Base-by-base conservation (phyloP, 2,329 filamentous ascomycete species). In the Penicillium sp. region DNA sequence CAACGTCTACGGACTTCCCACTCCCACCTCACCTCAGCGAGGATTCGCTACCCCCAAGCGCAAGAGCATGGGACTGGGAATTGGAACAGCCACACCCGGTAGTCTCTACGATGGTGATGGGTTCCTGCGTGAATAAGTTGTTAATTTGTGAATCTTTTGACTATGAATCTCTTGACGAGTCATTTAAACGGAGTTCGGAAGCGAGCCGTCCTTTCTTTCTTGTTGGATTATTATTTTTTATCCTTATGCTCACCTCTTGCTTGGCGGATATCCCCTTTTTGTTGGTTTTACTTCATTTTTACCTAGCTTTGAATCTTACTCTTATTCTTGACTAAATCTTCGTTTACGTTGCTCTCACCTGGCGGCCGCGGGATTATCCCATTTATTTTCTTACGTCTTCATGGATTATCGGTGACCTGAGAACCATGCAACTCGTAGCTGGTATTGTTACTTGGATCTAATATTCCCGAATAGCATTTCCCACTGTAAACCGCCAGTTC, bases 81-180 rank as follows among this genome's bases (percentile, higher is more conserved):
- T 68, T 49, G 68, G 63, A 6, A 60, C 58, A 42, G 66, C 67
- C n/a, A 79, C 75, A 45, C 76, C 75, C 34, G 74, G 65, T 48
- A 80, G 77, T 64, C 61, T 79, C 58, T 81, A 80, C 61, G 78
- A 80, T 57, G 57, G 71, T 16, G 64, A 74, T 47, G 65, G 72
- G 6, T 71, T 74, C 57, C 52, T 74, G 53, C 71, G 71, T 50
- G 72, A 74, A 59, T 72, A 62, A 55, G 41, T n/a, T 22, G 21
- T 6, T 36, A 53, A 50, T 27, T 50, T 46, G 41, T 46, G n/a
- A 21, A 27, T 27, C 14, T 22, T 7, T 39, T 54, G 50, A 21
- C 50, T 46, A 41, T 45, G n/a, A 21, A 4, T 29, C 40, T 53
- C n/a, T 57, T 47, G 50, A 43, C 13, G 45, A 47, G 34, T 47